Evolutionary conservation across 2,329 filamentous ascomycete species (phyloP), one percentile per base, ranked within the genome.

Genomic region (Dactylonectria estremocensis): DNA sequence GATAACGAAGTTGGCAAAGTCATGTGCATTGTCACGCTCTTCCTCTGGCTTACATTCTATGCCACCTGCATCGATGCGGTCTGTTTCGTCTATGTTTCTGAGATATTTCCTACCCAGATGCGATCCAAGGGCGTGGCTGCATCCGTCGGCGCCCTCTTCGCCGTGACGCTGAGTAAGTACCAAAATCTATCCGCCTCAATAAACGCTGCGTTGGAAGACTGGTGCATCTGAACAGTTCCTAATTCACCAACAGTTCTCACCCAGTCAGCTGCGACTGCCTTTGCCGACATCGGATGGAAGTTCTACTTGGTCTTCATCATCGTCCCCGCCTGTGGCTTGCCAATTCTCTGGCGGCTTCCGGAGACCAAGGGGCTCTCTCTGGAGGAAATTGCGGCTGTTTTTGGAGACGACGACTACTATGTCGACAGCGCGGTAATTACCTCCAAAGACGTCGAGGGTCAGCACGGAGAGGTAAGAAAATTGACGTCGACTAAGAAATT

Each of bases 101-200:
- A 54, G 50, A 54, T 54, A 3, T 54, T 54, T 13, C 50, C 50
- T 9, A 54, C 50, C 13, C 31, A 35, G 13, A 35, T 35, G 50
- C 50, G 50, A 2, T 14, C 50, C 13, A 2, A 54, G 24, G 50
- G 50, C 16, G 50, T 54, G 5, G 24, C 50, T 11, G 24, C 31
- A 33, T 54, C 50, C 6, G 28, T 54, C 31, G 50, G 11, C 4
- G 13, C 11, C 6, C 31, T 54, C 13, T 54, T 54, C 28, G 14
- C 4, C 5, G 16, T 35, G 28, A 54, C 50, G 8, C 28, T 35
- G 3, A 5, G 35, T 37, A 43, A 43, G 40, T 43, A n/a, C 40
- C 40, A 16, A 40, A 9, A 5, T 16, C 35, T 9, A 40, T 53
- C n/a, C n/a, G n/a, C n/a, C n/a, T n/a, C n/a, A n/a, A n/a, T n/a